These are phyloP conservation scores for Houttuynia cordata DNA, from an alignment of 164 flowering plant genomes.

Conservation along the genomic window DNA sequence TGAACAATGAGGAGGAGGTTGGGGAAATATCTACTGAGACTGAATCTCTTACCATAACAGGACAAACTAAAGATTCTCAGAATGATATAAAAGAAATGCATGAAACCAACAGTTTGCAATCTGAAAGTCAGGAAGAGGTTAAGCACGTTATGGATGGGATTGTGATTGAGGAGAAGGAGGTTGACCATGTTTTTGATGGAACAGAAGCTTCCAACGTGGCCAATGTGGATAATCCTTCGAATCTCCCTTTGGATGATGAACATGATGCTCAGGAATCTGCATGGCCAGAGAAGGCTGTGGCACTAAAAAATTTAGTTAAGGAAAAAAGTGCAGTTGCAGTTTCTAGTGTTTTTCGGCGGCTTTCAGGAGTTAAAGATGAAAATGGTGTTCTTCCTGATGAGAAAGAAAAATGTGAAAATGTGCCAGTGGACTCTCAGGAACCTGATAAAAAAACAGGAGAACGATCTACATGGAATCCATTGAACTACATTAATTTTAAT, in stretches of 20 bases:
- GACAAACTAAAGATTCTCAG: no score
- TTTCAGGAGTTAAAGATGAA: constrained; percentile 56
- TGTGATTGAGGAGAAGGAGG: constrained; percentile 21
- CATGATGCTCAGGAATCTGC: constrained; percentile 19
- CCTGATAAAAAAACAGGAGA: constrained; percentile 25
- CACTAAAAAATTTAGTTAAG: constrained; percentile 49
- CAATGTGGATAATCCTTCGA: constrained; percentile 15
- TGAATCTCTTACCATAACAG: no score
- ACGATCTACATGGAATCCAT: constrained; percentile 54
- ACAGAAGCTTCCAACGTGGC: constrained; percentile 49
- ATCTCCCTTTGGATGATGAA: constrained; percentile 24
- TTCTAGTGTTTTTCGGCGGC: constrained; percentile 46
- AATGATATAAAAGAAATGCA: no score
- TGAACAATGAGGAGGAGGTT: no score
- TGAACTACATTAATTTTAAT: constrained; percentile 28
- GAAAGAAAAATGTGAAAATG: constrained; percentile 12
- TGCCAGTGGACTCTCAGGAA: constrained; percentile 19
- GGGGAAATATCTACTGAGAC: no score
- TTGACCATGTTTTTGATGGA: constrained; percentile 64
- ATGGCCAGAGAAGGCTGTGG: constrained; percentile 66
- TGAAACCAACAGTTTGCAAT: no score
- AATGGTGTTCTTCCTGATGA: constrained; percentile 16
- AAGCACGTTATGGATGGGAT: no score
- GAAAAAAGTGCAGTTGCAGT: constrained; percentile 51
- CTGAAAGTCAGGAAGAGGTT: no score